Percentiles rank a stretch among this genome's conserved stretches.
These are phyloP conservation scores for Peterozyma toletana DNA, from an alignment of 805 yeast genomes.

Conservation along the genomic window DNA sequence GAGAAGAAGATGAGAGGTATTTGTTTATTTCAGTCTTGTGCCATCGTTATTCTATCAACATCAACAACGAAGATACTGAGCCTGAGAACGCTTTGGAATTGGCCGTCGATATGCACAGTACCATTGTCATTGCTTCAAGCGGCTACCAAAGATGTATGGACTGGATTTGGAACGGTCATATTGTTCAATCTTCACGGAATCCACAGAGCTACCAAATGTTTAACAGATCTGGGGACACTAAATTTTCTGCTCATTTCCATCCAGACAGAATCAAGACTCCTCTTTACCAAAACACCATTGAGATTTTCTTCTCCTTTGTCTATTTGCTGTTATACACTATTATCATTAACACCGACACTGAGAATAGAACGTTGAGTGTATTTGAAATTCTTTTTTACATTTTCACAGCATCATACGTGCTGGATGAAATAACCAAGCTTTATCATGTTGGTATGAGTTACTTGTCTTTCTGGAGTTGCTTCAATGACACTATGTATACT, in stretches of 20 bases:
- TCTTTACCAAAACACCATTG: conserved; percentile 67
- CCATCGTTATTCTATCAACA: conserved; percentile 61
- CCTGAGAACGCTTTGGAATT: conserved; percentile 77
- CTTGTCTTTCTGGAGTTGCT: conserved; percentile 71
- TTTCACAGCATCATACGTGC: conserved; percentile 57
- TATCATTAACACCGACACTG: conserved; percentile 53
- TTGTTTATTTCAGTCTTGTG: conserved; percentile 71
- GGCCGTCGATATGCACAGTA: conserved; percentile 81
- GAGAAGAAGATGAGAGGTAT: conserved; percentile 48
- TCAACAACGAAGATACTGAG: conserved; percentile 50
- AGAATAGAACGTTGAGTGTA: conserved; percentile 24
- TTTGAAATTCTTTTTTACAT: conserved; percentile 54
- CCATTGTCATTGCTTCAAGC: conserved; percentile 66
- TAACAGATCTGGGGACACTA: conserved; percentile 47
- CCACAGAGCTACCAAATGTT: conserved; percentile 65
- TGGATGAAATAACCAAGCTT: conserved; percentile 64
- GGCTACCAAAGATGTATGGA: conserved; percentile 83
- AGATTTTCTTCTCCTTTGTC: conserved; percentile 57
- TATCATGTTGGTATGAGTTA: conserved; percentile 73
- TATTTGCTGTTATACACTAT: conserved; percentile 57
- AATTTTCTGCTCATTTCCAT: conserved; percentile 58
- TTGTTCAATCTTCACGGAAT: conserved; percentile 64
- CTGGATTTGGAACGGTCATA: conserved; percentile 95
- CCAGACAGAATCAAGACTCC: conserved; percentile 86
- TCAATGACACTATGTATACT: conserved; percentile 64